These are phyloP conservation scores for Colletotrichum sp. DNA, from an alignment of 2,329 filamentous ascomycete species.

Conservation along the genomic window DNA sequence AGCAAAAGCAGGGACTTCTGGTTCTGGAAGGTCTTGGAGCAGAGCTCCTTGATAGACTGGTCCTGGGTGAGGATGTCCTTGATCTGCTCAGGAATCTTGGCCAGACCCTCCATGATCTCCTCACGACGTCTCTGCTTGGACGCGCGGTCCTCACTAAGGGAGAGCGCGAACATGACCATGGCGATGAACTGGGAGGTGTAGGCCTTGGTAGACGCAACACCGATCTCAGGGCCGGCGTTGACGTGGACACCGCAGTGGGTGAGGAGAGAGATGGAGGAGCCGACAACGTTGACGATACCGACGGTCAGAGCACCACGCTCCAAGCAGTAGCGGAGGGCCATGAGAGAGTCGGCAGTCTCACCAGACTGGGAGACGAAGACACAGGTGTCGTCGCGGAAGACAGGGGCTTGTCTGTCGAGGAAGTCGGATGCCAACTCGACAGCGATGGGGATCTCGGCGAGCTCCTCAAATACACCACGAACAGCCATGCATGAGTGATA, in stretches of 20 bases:
- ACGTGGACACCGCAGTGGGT: constrained; percentile 99
- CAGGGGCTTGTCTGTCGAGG: constrained; percentile 92
- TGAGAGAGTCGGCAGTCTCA: constrained; percentile 95
- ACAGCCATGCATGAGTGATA: constrained; percentile 99
- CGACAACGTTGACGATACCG: constrained; percentile 98
- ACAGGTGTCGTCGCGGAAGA: constrained; percentile 99
- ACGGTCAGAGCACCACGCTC: constrained; percentile 97
- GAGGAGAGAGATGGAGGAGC: constrained; percentile 96
- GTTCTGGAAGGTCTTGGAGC: constrained; percentile 90
- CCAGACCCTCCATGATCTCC: constrained; percentile 95
- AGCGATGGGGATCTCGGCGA: constrained; percentile 96
- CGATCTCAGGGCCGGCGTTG: constrained; percentile 98
- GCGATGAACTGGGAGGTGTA: constrained; percentile 99
- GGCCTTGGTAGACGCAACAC: constrained; percentile 98
- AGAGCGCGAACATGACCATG: constrained; percentile 99
- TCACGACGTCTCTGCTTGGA: constrained; percentile 91
- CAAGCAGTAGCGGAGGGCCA: constrained; percentile 97
- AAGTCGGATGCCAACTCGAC: constrained; percentile 98
- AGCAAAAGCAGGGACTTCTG: constrained; percentile 95
- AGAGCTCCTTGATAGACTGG: constrained; percentile 92
- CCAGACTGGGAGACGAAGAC: constrained; percentile 99
- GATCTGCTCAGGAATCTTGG: constrained; percentile 89
- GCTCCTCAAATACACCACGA: constrained; percentile 94
- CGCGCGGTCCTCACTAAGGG: constrained; percentile 92
- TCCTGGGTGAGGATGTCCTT: constrained; percentile 90